A percentile compares a stretch with the other conserved stretches of the same genome.
Evolutionary conservation across 495 filamentous ascomycete species (phyloP).

Genomic region (Neurospora sp.): DNA sequence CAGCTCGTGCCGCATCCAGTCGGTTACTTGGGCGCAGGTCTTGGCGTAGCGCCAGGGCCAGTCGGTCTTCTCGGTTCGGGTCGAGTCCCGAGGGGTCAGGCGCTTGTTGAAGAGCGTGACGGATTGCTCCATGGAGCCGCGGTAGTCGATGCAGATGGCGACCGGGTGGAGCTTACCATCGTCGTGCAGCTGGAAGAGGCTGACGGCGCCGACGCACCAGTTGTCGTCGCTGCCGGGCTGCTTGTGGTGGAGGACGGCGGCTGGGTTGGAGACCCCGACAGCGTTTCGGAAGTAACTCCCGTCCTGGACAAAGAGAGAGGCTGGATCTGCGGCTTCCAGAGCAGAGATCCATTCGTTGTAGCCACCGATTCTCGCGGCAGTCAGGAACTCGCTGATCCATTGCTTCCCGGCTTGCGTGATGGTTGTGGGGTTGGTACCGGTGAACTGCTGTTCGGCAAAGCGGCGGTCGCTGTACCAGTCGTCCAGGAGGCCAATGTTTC

Average conservation of each 20-base stretch:
- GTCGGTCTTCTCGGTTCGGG: conserved; percentile 28
- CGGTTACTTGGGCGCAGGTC: conserved; percentile 37
- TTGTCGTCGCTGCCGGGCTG: conserved; percentile 14
- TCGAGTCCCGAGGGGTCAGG: conserved; percentile 18
- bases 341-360: conserved; percentile 17
- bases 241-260: conserved; percentile 11
- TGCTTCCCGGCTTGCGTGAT: conserved; percentile 24
- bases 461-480: conserved; percentile 42
- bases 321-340: conserved; percentile 16
- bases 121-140: conserved; percentile 30
- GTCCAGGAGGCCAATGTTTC: conserved; percentile 32
- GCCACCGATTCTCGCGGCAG: conserved; percentile 20
- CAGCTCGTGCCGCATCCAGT: conserved; percentile 42
- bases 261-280: conserved; percentile 11
- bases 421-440: conserved; percentile 40
- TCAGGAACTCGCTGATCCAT: conserved; percentile 26
- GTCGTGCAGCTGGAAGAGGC: conserved; percentile 32
- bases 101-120: conserved; percentile 39
- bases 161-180: conserved; percentile 39
- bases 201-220: conserved; percentile 32
- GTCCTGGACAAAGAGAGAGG: conserved; percentile 36
- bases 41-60: conserved; percentile 46
- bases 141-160: conserved; percentile 36
- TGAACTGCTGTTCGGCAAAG: conserved; percentile 42
- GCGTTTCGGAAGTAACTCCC: conserved; percentile 38